Conservation (phyloP, 768 basidiomycete genomes). For the Termitomyces sp. region DNA sequence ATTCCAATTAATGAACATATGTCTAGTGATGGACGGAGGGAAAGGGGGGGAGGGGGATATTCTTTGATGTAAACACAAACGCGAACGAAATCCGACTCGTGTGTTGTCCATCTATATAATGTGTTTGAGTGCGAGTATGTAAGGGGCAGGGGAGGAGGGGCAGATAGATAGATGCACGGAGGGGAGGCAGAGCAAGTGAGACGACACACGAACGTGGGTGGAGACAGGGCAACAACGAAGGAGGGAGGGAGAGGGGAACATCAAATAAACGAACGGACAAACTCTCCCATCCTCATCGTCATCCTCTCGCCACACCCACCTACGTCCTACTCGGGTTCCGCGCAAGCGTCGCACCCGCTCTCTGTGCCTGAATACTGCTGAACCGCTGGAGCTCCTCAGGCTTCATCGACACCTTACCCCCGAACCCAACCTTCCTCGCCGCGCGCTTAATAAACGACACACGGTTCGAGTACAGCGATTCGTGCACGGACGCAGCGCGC, state of each 20-base stretch:
- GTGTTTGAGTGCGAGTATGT: background rate
- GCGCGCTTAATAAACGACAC: constrained; percentile 89
- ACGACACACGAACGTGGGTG: background rate
- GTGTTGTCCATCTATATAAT: background rate
- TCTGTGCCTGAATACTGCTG: constrained; percentile 78
- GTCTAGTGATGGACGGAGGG: background rate
- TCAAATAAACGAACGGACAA: background rate
- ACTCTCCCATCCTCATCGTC: too few relatives aligned
- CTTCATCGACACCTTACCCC: constrained; percentile 72
- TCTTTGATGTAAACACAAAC: background rate
- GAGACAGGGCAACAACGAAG: background rate
- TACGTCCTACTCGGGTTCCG: constrained; percentile 66
- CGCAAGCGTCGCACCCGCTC: constrained; percentile 71
- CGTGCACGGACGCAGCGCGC: constrained; percentile 84
- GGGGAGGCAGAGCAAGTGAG: background rate
- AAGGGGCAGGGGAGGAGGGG: too few relatives aligned
- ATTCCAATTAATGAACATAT: background rate
- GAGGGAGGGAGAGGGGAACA: background rate
- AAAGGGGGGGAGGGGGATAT: too few relatives aligned
- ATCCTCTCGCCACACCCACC: background rate
- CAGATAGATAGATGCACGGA: too few relatives aligned
- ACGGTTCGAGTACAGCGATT: constrained; percentile 93
- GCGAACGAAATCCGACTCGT: background rate
- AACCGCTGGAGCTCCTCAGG: constrained; percentile 84
- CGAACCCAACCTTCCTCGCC: constrained; percentile 84